Conservation (phyloP, 1,284 basidiomycete genomes). For the Retiboletus flavoniger region DNA sequence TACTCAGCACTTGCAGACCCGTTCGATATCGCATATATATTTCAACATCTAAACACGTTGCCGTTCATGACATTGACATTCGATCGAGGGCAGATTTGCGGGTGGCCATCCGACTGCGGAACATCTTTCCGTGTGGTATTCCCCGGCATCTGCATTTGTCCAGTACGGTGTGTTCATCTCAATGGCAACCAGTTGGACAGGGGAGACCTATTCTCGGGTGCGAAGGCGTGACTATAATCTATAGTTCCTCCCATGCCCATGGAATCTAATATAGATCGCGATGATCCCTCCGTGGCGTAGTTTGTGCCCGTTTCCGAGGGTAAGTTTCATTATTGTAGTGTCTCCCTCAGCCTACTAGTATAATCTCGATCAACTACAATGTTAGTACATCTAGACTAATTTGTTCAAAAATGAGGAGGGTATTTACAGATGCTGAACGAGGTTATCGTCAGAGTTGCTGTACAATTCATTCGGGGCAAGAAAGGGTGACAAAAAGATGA, state of each 20-base stretch:
- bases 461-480: not conserved
- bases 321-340: not conserved
- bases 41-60: not conserved
- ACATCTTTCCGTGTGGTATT: conserved; percentile 1
- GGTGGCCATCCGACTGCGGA: conserved; percentile 3
- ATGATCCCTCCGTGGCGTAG: not conserved
- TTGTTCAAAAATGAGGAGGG: not conserved
- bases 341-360: not conserved
- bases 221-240: not conserved
- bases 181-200: not conserved
- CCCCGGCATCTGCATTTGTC: not conserved
- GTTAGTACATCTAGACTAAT: not conserved
- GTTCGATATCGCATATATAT: too few species aligned
- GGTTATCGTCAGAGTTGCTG: not conserved
- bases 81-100: not conserved
- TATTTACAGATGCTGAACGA: not conserved
- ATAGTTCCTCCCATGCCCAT: not conserved
- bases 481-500: not conserved
- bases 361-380: conserved; percentile 8
- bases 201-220: not conserved
- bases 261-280: not conserved
- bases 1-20: not conserved
- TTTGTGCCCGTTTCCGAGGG: not conserved
- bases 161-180: not conserved
- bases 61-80: not conserved